Conservation (phyloP, 352 stramenopile species). For the Globisporangium recalcitrans region DNA sequence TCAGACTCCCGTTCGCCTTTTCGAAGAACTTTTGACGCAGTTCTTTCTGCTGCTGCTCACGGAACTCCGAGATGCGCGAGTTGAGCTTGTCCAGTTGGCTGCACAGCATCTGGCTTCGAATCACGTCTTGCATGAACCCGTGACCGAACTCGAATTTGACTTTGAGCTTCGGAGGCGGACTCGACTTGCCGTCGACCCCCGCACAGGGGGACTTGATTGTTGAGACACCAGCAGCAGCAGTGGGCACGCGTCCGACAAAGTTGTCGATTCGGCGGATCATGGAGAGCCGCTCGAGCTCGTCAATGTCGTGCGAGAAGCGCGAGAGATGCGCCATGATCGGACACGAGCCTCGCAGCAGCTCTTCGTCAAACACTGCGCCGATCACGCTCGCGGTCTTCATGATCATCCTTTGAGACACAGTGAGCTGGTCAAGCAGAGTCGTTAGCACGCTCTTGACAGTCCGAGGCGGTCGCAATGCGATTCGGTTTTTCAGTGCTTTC, state of each 20-base stretch:
- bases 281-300: conserved; percentile 62
- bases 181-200: not conserved
- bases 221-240: conserved; percentile 3
- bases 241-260: conserved; percentile 64
- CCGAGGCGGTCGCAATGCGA: conserved; percentile 61
- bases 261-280: conserved; percentile 79
- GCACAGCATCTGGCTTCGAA: conserved; percentile 77
- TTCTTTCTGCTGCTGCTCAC: conserved; percentile 71
- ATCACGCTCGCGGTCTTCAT: conserved; percentile 87
- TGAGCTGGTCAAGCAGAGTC: conserved; percentile 78
- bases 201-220: conserved; percentile 17
- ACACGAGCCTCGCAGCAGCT: conserved; percentile 57
- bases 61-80: conserved; percentile 58
- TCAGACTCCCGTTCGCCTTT: conserved; percentile 63
- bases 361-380: conserved; percentile 67
- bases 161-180: conserved; percentile 30
- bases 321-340: conserved; percentile 70
- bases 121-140: conserved; percentile 82
- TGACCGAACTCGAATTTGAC: conserved; percentile 85
- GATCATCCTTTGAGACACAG: conserved; percentile 78
- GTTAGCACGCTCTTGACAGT: conserved; percentile 83
- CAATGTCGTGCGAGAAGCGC: conserved; percentile 60
- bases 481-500: conserved; percentile 59
- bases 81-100: conserved; percentile 81
- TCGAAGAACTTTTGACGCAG: conserved; percentile 72